A percentile compares a stretch with the other conserved stretches of the same genome.
phyloP scores from a whole-genome alignment of 2,329 filamentous ascomycete genomes.

The Penicillium sp. region DNA sequence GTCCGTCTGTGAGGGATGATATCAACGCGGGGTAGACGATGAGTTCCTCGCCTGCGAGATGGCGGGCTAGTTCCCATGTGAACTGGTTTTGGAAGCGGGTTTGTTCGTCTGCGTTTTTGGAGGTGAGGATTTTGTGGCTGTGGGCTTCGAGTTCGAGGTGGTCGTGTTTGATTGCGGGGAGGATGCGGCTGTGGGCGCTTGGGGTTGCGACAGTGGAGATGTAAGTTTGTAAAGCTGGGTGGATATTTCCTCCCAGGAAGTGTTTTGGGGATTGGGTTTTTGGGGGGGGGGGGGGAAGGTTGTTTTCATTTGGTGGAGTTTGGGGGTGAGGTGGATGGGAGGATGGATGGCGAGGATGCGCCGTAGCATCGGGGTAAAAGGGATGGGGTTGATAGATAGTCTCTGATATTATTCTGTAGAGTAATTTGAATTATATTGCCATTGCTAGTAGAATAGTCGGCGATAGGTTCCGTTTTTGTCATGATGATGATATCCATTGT shows the following conservation, averaged over 20 bases:
- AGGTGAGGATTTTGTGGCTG: constrained; percentile 46
- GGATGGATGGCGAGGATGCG: not conserved
- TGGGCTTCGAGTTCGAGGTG: constrained; percentile 45
- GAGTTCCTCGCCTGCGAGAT: constrained; percentile 53
- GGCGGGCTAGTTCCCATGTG: constrained; percentile 54
- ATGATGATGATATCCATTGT: constrained; percentile 14
- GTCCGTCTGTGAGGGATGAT: constrained; percentile 48
- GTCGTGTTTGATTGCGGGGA: constrained; percentile 44
- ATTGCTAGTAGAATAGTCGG: not conserved
- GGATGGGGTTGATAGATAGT: not conserved
- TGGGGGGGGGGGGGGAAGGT: not conserved
- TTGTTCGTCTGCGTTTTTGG: constrained; percentile 45
- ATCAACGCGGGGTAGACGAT: constrained; percentile 57
- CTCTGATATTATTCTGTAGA: not conserved
- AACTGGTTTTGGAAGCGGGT: constrained; percentile 53
- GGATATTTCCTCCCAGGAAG: constrained; percentile 2
- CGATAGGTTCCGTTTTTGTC: constrained; percentile 8
- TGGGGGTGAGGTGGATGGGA: not conserved
- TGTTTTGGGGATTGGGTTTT: not conserved
- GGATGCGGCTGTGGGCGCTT: constrained; percentile 22
- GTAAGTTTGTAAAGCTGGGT: constrained; percentile 16
- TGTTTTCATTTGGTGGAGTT: not conserved
- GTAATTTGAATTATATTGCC: no score
- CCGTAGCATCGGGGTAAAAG: not conserved
- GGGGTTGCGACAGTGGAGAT: constrained; percentile 4